phyloP scores from a whole-genome alignment of 805 yeast genomes.

The Candida peoriensis region DNA sequence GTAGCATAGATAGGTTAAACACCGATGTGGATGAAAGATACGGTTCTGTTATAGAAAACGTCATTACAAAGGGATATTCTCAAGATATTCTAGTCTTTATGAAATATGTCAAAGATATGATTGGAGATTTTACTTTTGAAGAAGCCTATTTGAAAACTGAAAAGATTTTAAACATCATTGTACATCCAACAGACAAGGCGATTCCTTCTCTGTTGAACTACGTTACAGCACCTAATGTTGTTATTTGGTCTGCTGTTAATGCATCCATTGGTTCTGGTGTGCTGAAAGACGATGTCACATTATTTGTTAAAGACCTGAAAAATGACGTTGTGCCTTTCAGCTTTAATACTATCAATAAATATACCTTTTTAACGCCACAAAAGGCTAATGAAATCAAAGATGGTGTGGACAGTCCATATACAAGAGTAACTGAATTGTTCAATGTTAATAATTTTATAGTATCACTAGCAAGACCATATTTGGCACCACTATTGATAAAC shows the following conservation, averaged over 20 bases:
- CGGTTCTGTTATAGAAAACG: conserved; percentile 69
- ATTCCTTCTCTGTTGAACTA: conserved; percentile 78
- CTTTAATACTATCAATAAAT: conserved; percentile 29
- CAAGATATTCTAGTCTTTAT: conserved; percentile 79
- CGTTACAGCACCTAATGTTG: conserved; percentile 88
- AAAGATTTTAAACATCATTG: conserved; percentile 74
- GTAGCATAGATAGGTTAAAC: conserved; percentile 36
- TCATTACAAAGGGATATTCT: conserved; percentile 75
- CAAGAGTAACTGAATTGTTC: conserved; percentile 83
- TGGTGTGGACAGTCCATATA: conserved; percentile 70
- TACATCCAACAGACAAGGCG: conserved; percentile 70
- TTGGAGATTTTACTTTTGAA: conserved; percentile 87
- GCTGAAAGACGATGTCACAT: conserved; percentile 47
- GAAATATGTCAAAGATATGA: conserved; percentile 66
- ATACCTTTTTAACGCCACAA: conserved; percentile 38
- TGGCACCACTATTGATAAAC: conserved; percentile 83
- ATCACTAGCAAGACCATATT: conserved; percentile 87
- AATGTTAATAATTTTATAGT: conserved; percentile 92
- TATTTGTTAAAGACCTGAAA: conserved; percentile 57
- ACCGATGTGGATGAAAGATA: conserved; percentile 54
- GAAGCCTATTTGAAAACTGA: conserved; percentile 83
- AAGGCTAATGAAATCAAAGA: conserved; percentile 38
- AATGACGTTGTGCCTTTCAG: conserved; percentile 53
- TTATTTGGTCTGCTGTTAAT: conserved; percentile 83
- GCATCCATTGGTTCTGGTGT: conserved; percentile 80